Conservation (phyloP, 208 protist species). For the Leishmania mexicana region DNA sequence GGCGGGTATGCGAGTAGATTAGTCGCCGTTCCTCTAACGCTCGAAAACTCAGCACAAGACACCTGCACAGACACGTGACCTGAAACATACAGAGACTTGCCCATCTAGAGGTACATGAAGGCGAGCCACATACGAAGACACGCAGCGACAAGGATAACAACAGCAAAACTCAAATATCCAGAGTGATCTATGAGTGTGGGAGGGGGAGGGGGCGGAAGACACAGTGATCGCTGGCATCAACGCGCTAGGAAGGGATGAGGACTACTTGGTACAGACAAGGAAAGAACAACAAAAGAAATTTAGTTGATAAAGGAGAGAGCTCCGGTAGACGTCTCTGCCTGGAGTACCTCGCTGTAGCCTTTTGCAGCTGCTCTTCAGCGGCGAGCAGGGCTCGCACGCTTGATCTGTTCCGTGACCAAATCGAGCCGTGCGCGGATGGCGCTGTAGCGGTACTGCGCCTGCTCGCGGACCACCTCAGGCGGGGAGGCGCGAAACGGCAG, state of each 20-base stretch:
- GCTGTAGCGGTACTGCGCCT: conserved; percentile 94
- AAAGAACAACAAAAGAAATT: background rate
- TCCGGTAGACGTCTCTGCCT: background rate
- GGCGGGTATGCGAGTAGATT: background rate
- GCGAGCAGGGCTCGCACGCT: conserved; percentile 66
- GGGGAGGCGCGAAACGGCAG: conserved; percentile 89
- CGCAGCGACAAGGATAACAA: background rate
- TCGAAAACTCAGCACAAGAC: background rate
- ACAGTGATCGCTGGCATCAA: background rate
- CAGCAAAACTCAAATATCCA: background rate
- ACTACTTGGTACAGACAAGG: background rate
- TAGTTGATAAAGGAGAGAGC: background rate
- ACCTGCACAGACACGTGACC: background rate
- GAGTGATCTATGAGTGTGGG: background rate
- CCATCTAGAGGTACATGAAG: background rate
- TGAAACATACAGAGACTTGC: background rate
- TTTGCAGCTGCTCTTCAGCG: conserved; percentile 17
- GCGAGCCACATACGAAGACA: background rate
- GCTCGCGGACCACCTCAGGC: conserved; percentile 88
- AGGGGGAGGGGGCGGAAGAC: too few species aligned
- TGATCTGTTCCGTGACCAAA: conserved; percentile 90
- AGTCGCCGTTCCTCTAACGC: background rate
- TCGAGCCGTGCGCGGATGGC: conserved; percentile 83
- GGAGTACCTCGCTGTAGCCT: background rate
- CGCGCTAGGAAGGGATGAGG: background rate